These are phyloP conservation scores for Draba incana DNA, from an alignment of 345 rosid genomes.

Conservation along the genomic window DNA sequence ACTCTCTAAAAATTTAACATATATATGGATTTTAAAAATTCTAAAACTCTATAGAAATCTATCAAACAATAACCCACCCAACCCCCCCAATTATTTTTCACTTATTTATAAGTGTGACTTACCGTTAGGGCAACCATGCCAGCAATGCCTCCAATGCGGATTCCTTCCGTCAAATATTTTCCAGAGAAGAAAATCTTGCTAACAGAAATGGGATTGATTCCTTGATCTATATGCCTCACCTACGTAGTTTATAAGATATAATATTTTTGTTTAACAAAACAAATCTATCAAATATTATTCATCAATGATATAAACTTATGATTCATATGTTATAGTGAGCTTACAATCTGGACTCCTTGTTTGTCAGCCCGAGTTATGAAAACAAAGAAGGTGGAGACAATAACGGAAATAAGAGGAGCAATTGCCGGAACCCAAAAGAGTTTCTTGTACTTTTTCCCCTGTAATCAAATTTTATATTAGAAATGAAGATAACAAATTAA, in stretches of 20 bases:
- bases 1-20: too few relatives aligned
- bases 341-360: slow-evolving; percentile 83
- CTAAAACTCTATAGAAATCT: too few relatives aligned
- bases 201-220: slow-evolving; percentile 86
- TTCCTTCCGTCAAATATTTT: slow-evolving; percentile 60
- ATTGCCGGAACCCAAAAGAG: slow-evolving; percentile 92
- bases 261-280: background rate
- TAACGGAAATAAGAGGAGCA: slow-evolving; percentile 80
- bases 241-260: slow-evolving; percentile 39
- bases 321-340: slow-evolving; percentile 16
- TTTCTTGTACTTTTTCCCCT: slow-evolving; percentile 87
- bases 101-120: slow-evolving; percentile 31
- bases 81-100: background rate
- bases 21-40: too few relatives aligned
- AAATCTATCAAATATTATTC: background rate
- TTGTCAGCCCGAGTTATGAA: slow-evolving; percentile 85
- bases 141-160: slow-evolving; percentile 72
- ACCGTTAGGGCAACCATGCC: slow-evolving; percentile 92
- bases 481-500: slow-evolving; percentile 14
- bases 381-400: slow-evolving; percentile 80
- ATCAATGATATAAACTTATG: background rate
- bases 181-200: slow-evolving; percentile 69
- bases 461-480: slow-evolving; percentile 14
- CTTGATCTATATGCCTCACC: slow-evolving; percentile 80
- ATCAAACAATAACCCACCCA: too few relatives aligned